phyloP scores from a whole-genome alignment of 139 green algal genomes.

The Microglena sp. region DNA sequence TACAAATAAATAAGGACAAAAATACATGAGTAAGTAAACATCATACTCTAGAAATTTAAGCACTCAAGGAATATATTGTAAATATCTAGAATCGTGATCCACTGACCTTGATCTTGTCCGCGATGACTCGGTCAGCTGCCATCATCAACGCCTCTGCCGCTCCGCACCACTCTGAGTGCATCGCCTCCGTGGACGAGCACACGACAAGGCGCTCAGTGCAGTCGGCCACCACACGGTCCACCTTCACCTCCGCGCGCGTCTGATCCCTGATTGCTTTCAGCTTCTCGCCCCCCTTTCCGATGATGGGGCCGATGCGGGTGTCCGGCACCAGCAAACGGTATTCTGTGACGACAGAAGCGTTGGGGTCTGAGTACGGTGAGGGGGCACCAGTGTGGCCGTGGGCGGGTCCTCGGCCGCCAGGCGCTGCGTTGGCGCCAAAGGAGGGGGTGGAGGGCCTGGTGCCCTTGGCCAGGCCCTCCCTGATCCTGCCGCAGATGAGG shows the following conservation, averaged over 20 bases:
- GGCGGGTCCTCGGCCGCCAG: neutral
- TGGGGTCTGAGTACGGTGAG: neutral
- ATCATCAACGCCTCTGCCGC: conserved; percentile 15
- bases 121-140: neutral
- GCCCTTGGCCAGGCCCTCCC: neutral
- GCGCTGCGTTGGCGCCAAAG: neutral
- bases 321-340: conserved; percentile 15
- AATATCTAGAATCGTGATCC: too few species aligned
- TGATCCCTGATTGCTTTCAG: conserved; percentile 1
- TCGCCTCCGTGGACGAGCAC: neutral
- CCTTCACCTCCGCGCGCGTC: conserved; percentile 6
- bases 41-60: too few species aligned
- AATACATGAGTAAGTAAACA: too few species aligned
- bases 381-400: neutral
- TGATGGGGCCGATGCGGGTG: conserved; percentile 9
- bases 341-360: conserved; percentile 1
- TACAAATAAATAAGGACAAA: too few species aligned
- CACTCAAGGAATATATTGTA: too few species aligned
- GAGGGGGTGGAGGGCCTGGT: neutral
- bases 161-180: conserved; percentile 3
- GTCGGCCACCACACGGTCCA: conserved; percentile 1
- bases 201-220: neutral
- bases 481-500: neutral
- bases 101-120: too few species aligned
- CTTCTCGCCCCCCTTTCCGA: conserved; percentile 17